These are phyloP conservation scores for Davidsoniella australis DNA, from an alignment of 2,329 filamentous ascomycete species.

Conservation along the genomic window DNA sequence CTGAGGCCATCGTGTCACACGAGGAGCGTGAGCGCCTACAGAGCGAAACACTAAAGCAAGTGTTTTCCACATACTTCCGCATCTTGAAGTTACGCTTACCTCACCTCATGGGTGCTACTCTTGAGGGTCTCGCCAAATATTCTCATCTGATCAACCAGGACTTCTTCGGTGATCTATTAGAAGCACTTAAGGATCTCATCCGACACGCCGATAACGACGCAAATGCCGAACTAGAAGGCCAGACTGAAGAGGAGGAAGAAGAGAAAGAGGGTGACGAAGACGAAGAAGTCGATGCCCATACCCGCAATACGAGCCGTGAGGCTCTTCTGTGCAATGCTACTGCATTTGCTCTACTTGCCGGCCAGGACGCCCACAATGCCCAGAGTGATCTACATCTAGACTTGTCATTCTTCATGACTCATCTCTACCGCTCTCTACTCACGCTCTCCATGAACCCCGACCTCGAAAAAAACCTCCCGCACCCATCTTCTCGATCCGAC, in stretches of 20 bases:
- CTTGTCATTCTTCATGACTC: constrained; percentile 83
- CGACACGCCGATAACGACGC: constrained; percentile 48
- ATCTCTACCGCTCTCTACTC: constrained; percentile 77
- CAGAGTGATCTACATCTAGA: constrained; percentile 72
- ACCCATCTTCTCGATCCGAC: constrained; percentile 53
- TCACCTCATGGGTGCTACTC: constrained; percentile 85
- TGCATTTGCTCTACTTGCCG: constrained; percentile 86
- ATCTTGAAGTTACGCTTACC: constrained; percentile 71
- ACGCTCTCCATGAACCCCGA: constrained; percentile 66
- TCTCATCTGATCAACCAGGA: constrained; percentile 96
- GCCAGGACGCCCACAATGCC: constrained; percentile 79
- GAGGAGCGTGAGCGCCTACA: constrained; percentile 91
- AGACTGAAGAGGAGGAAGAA: constrained; percentile 26
- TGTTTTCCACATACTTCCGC: constrained; percentile 89
- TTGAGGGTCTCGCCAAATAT: constrained; percentile 87
- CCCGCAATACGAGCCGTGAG: constrained; percentile 67
- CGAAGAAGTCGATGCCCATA: constrained; percentile 29
- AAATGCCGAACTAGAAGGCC: constrained; percentile 24
- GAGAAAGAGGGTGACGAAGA: constrained; percentile 26
- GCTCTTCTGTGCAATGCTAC: constrained; percentile 88
- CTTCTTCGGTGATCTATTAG: constrained; percentile 91
- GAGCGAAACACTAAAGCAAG: constrained; percentile 85
- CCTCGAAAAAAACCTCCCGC: constrained; percentile 63
- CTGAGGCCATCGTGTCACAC: constrained; percentile 77
- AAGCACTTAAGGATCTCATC: constrained; percentile 86